Base-by-base conservation (phyloP, 306 rosid species). In the Prunus mira region DNA sequence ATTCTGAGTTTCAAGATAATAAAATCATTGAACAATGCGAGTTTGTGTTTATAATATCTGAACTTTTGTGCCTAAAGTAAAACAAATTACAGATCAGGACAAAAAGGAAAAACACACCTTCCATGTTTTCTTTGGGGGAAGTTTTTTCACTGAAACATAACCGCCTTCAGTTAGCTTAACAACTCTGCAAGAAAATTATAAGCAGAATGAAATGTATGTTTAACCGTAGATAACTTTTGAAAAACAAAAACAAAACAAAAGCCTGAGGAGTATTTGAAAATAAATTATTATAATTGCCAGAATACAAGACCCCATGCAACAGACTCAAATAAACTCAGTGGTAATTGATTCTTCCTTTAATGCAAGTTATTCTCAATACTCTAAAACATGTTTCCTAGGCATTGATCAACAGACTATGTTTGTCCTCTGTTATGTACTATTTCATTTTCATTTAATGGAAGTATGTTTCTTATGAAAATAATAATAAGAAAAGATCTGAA, bases 91-190 rank as follows among this genome's bases (percentile, higher is more conserved):
- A n/a, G 34, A 41, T 75, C 19, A 73, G 47, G 32, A 76, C 13
- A 63, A 77, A 57, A 65, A 73, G 45, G 55, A 63, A 75, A 69
- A 79, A 47, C 67, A 73, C 27, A 95, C 97, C 97, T 90, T 95
- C 98, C 97, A 92, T 75, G 84, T 74, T 85, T 95, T 95, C 84
- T 51, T 75, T 15, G 90, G 91, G 75, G 91, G 96, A 89, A 91
- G 93, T 73, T 92, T 95, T 89, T 92, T 95, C 73, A 92, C 82
- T 20, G 98, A 95, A 58, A 86, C 97, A 73, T 86, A 92, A 71
- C 32, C 84, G 69, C 95, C 98, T 20, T 92, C 96, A 34, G 84
- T 78, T 85, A 88, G 96, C 75, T 84, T 89, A 65, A 95, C 97
- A 83, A 95, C 89, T 80, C 99, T 95, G 90, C 89, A 82, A 84